Conservation (phyloP, 169 alveolate genomes). For the Plasmodium gonderi region DNA sequence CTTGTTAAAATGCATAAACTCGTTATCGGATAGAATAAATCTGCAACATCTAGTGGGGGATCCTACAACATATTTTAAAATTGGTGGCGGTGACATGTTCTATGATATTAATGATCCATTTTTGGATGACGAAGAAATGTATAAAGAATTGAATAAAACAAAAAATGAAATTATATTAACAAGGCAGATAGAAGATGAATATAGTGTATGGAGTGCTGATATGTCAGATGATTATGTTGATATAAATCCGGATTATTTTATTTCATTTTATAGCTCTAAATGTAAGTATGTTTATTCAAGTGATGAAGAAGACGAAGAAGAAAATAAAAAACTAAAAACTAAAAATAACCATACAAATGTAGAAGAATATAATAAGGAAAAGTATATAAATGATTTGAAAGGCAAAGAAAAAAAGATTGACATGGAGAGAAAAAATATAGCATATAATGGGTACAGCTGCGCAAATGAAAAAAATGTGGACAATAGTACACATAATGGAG, state of each 20-base stretch:
- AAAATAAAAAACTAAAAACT: not conserved
- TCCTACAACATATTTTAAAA: conserved; percentile 81
- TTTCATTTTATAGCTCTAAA: conserved; percentile 63
- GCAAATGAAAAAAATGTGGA: not conserved
- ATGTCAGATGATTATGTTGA: conserved; percentile 75
- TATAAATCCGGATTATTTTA: conserved; percentile 47
- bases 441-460: not conserved
- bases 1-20: conserved; percentile 80
- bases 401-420: not conserved
- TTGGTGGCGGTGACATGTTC: conserved; percentile 87
- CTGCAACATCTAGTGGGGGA: conserved; percentile 86
- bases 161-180: conserved; percentile 78
- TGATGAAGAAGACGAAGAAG: conserved; percentile 21
- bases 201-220: conserved; percentile 86
- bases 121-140: conserved; percentile 84
- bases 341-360: not conserved
- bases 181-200: conserved; percentile 81
- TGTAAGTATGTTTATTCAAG: conserved; percentile 33
- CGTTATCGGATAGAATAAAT: conserved; percentile 83
- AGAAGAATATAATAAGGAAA: not conserved
- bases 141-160: conserved; percentile 77
- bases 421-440: not conserved
- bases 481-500: not conserved
- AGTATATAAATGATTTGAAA: not conserved
- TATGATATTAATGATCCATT: conserved; percentile 87